These are phyloP conservation scores for Saturnispora silvae DNA, from an alignment of 805 yeast species.

Conservation along the genomic window DNA sequence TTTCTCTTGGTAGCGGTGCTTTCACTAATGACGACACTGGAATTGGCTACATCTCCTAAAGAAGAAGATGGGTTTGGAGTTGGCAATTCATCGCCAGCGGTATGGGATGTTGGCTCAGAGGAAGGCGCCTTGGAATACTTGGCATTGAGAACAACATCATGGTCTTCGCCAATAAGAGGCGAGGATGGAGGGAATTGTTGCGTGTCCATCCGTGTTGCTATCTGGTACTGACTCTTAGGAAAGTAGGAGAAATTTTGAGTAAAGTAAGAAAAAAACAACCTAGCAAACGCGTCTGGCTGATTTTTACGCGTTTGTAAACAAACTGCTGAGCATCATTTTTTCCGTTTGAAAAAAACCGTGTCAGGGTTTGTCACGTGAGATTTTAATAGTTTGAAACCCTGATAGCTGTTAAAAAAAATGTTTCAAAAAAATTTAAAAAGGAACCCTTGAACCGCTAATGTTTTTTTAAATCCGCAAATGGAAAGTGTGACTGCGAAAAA, in stretches of 20 bases:
- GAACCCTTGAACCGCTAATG: too few relatives aligned
- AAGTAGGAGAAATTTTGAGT: neutral
- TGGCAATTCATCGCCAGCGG: slow-evolving; percentile 34
- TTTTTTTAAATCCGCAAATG: too few relatives aligned
- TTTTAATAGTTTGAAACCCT: neutral
- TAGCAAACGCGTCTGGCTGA: neutral
- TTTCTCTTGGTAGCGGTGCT: neutral
- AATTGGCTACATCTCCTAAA: slow-evolving; percentile 15
- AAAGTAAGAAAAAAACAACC: neutral
- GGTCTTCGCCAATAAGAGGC: slow-evolving; percentile 17
- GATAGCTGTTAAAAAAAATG: neutral
- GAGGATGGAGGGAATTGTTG: slow-evolving; percentile 28
- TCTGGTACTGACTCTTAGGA: neutral
- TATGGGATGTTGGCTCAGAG: neutral
- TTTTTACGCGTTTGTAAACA: neutral
- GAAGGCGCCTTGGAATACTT: neutral
- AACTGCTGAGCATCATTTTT: neutral
- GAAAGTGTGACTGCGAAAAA: slow-evolving; percentile 2
- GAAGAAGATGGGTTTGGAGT: slow-evolving; percentile 69
- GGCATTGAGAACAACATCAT: neutral
- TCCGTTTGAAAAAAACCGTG: neutral
- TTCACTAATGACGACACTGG: neutral
- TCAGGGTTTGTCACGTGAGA: slow-evolving; percentile 1
- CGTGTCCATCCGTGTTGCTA: slow-evolving; percentile 5
- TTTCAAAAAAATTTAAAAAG: neutral